Percentiles rank a stretch among this genome's conserved stretches.
phyloP scores from a whole-genome alignment of 805 yeast species.

The Tetrapisispora phaffii region DNA sequence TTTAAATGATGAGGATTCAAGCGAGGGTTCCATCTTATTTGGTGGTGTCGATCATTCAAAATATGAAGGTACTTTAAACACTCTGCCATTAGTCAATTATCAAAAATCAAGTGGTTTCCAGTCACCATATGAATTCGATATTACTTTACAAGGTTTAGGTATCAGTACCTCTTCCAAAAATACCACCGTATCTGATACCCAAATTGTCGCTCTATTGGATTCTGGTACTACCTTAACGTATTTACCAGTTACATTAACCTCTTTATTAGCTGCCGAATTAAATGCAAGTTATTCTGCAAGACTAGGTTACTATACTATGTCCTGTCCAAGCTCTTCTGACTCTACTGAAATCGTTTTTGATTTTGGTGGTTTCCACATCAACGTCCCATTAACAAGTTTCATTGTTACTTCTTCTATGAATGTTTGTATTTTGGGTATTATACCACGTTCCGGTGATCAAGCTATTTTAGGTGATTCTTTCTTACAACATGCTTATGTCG shows the following conservation, averaged over 20 bases:
- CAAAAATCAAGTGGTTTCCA: slow-evolving; percentile 10
- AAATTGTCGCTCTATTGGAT: slow-evolving; percentile 38
- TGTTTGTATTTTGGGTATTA: slow-evolving; percentile 38
- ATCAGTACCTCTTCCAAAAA: slow-evolving; percentile 22
- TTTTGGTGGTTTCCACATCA: slow-evolving; percentile 51
- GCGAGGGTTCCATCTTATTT: slow-evolving; percentile 49
- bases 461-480: slow-evolving; percentile 50
- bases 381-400: slow-evolving; percentile 36
- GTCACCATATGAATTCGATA: slow-evolving; percentile 16
- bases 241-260: slow-evolving; percentile 33
- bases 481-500: slow-evolving; percentile 46
- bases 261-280: slow-evolving; percentile 29
- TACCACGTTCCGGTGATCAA: slow-evolving; percentile 17
- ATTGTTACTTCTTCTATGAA: slow-evolving; percentile 17
- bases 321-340: slow-evolving; percentile 31
- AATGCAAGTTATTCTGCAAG: slow-evolving; percentile 36
- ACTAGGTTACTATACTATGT: slow-evolving; percentile 38
- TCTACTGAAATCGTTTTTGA: slow-evolving; percentile 34
- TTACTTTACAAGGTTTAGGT: slow-evolving; percentile 27
- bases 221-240: slow-evolving; percentile 46
- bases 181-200: slow-evolving; percentile 18
- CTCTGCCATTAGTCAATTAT: slow-evolving; percentile 43
- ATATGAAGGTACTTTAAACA: slow-evolving; percentile 41
- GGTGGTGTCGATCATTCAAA: slow-evolving; percentile 65
- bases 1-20: slow-evolving; percentile 36